These are phyloP conservation scores for Pseudocercospora crystallina DNA, from an alignment of 2,329 filamentous ascomycete species.

Conservation along the genomic window DNA sequence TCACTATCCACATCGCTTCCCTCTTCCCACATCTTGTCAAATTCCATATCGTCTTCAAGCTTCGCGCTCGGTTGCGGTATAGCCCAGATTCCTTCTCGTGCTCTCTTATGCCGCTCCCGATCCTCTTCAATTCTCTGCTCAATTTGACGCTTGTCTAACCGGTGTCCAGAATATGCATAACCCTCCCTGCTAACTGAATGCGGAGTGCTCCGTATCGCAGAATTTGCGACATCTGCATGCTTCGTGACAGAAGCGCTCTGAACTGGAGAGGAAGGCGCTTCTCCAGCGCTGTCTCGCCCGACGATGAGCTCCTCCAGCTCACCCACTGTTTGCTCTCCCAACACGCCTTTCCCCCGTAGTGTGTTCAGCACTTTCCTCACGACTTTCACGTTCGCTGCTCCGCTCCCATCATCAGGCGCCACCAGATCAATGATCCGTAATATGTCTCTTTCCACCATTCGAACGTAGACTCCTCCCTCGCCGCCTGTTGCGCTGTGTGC, in stretches of 20 bases:
- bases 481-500: slow-evolving; percentile 63
- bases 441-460: slow-evolving; percentile 94
- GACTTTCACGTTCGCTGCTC: slow-evolving; percentile 91
- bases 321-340: slow-evolving; percentile 70
- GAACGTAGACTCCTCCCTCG: slow-evolving; percentile 65
- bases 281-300: slow-evolving; percentile 60
- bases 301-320: slow-evolving; percentile 84
- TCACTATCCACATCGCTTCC: slow-evolving; percentile 84
- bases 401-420: slow-evolving; percentile 79
- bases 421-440: slow-evolving; percentile 88
- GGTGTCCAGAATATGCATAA: slow-evolving; percentile 32
- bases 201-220: slow-evolving; percentile 23
- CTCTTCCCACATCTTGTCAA: slow-evolving; percentile 81
- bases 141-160: slow-evolving; percentile 80
- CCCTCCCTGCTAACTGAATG: slow-evolving; percentile 23
- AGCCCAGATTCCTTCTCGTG: slow-evolving; percentile 92
- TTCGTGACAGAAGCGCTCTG: slow-evolving; percentile 7
- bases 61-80: slow-evolving; percentile 51
- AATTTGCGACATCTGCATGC: neutral
- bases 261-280: slow-evolving; percentile 16
- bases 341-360: slow-evolving; percentile 65
- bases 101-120: slow-evolving; percentile 86
- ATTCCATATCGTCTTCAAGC: slow-evolving; percentile 66
- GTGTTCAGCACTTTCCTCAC: slow-evolving; percentile 62
- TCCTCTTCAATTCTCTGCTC: slow-evolving; percentile 98